phyloP scores from a whole-genome alignment of 257 asterid species.

The Rubia yunnanensis region DNA sequence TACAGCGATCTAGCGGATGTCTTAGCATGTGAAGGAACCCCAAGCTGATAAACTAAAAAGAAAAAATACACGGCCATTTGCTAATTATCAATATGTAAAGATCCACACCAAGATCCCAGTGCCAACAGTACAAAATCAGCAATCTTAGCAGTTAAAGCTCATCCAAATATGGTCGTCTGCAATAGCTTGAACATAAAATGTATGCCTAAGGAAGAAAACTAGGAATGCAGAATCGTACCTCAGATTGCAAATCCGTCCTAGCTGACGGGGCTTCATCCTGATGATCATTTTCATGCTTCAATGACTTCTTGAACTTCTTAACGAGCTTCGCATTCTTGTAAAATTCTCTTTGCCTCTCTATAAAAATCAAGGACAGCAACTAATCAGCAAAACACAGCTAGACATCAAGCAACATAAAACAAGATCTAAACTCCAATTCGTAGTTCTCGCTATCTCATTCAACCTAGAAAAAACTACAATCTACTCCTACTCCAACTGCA shows the following conservation, averaged over 20 bases:
- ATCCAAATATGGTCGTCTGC: not conserved
- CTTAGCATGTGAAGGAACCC: conserved; percentile 9
- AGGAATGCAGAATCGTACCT: conserved; percentile 29
- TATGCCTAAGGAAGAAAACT: not conserved
- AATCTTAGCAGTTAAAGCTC: not conserved
- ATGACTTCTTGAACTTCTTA: conserved; percentile 48
- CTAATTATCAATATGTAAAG: not conserved
- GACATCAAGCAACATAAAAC: not conserved
- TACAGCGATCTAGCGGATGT: too few species aligned
- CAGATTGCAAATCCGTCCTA: conserved; percentile 17
- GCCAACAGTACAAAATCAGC: not conserved
- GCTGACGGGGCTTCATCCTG: conserved; percentile 15
- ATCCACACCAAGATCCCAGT: not conserved
- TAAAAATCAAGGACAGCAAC: not conserved
- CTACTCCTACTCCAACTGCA: not conserved
- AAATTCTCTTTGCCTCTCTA: conserved; percentile 91
- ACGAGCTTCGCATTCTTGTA: conserved; percentile 75
- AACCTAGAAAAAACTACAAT: not conserved
- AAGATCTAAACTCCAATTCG: not conserved
- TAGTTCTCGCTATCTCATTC: not conserved
- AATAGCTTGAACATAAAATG: not conserved
- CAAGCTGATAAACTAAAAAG: not conserved
- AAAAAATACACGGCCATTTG: not conserved
- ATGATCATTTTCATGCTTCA: conserved; percentile 38
- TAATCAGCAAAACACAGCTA: conserved; percentile 4